Evolutionary conservation across 2,329 filamentous ascomycete genomes (phyloP).

Genomic region (Cladophialophora chaetospira): DNA sequence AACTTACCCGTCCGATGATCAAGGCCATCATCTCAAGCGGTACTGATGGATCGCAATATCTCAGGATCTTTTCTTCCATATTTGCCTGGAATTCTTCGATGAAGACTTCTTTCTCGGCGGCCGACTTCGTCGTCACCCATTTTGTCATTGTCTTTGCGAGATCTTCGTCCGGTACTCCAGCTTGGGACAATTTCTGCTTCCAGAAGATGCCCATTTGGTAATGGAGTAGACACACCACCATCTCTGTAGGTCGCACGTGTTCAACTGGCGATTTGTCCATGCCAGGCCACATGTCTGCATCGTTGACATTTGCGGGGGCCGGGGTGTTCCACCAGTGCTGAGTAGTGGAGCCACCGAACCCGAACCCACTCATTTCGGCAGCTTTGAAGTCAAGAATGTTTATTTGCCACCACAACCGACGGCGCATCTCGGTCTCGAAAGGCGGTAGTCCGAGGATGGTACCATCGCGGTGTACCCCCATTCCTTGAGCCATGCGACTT

Average conservation of each 20-base stretch:
- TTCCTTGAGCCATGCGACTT: constrained; percentile 41
- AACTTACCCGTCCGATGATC: constrained; percentile 47
- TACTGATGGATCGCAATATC: constrained; percentile 52
- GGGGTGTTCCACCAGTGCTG: constrained; percentile 45
- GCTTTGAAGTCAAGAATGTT: constrained; percentile 49
- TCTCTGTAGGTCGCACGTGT: constrained; percentile 42
- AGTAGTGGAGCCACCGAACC: constrained; percentile 20
- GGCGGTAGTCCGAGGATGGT: constrained; percentile 50
- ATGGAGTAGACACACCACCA: constrained; percentile 64
- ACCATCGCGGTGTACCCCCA: constrained; percentile 47
- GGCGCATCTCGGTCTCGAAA: constrained; percentile 48
- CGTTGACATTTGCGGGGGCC: constrained; percentile 47
- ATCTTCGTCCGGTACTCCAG: neutral
- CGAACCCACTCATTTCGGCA: constrained; percentile 35
- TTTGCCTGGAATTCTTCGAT: constrained; percentile 49
- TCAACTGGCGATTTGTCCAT: constrained; percentile 40
- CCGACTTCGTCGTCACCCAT: constrained; percentile 27
- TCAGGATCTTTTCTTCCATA: constrained; percentile 57
- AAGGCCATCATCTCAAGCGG: constrained; percentile 48
- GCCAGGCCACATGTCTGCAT: constrained; percentile 43
- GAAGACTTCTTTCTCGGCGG: constrained; percentile 38
- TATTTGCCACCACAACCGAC: constrained; percentile 41
- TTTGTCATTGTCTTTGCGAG: constrained; percentile 13
- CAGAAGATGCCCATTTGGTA: constrained; percentile 59
- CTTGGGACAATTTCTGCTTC: constrained; percentile 31